Conservation (phyloP, 2,329 filamentous ascomycete genomes). For the Botrytis aclada region DNA sequence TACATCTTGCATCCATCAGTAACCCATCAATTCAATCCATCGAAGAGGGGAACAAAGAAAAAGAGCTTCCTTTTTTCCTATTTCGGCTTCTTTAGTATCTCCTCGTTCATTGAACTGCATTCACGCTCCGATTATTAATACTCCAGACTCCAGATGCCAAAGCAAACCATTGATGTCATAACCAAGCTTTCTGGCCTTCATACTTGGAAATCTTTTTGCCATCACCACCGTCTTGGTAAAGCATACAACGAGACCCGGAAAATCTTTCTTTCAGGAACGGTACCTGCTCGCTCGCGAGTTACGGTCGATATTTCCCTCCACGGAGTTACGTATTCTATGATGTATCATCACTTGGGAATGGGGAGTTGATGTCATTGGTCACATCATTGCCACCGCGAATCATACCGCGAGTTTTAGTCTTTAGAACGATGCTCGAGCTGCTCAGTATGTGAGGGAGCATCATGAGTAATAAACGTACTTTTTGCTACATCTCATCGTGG, state of each 20-base stretch:
- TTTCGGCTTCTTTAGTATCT: neutral
- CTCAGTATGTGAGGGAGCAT: neutral
- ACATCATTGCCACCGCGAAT: neutral
- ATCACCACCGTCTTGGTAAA: neutral
- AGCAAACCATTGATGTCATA: neutral
- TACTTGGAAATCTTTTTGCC: slow-evolving; percentile 2
- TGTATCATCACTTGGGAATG: neutral
- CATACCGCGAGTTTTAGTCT: neutral
- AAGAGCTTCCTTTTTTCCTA: neutral
- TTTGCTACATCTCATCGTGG: neutral
- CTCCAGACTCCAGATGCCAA: neutral
- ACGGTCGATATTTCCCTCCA: neutral
- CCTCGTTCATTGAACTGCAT: no score
- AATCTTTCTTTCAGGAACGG: neutral
- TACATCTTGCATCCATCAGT: neutral
- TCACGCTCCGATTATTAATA: neutral
- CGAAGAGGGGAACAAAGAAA: neutral
- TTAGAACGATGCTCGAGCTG: neutral
- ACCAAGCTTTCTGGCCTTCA: neutral
- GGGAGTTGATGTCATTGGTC: neutral
- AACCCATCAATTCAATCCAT: no score
- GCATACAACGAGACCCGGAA: neutral
- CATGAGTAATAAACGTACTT: neutral
- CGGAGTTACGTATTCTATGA: neutral
- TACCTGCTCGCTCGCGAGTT: neutral